Conservation (phyloP, 495 filamentous ascomycete species). For the Hypoxylon perforatum region DNA sequence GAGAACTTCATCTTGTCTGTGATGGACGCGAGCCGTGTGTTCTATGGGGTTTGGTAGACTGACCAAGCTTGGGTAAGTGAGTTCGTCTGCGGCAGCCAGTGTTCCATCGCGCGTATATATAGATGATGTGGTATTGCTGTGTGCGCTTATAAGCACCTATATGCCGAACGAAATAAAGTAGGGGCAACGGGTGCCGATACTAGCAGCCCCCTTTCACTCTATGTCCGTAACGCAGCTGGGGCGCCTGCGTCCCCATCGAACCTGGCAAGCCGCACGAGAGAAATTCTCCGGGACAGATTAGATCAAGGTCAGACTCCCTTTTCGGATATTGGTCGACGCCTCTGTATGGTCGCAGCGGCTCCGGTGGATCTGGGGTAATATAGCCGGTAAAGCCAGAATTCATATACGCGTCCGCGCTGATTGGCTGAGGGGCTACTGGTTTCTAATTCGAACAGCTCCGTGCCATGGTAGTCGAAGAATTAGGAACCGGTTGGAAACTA, state of each 20-base stretch:
- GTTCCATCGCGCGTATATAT: slow-evolving; percentile 38
- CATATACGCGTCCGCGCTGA: slow-evolving; percentile 29
- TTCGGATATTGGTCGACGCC: slow-evolving; percentile 35
- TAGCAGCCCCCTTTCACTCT: slow-evolving; percentile 9
- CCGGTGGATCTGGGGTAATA: slow-evolving; percentile 42
- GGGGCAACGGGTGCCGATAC: slow-evolving; percentile 23
- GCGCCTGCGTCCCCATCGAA: slow-evolving; percentile 4
- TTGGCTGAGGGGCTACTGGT: slow-evolving; percentile 27
- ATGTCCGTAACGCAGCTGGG: slow-evolving; percentile 12
- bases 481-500: slow-evolving; percentile 28
- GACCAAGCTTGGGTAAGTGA: slow-evolving; percentile 11
- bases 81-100: neutral
- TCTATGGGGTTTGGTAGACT: slow-evolving; percentile 4
- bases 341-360: slow-evolving; percentile 26
- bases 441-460: slow-evolving; percentile 27
- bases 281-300: slow-evolving; percentile 35
- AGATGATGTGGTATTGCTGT: slow-evolving; percentile 17
- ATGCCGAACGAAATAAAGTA: slow-evolving; percentile 37
- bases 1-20: slow-evolving; percentile 60
- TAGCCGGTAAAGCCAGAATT: slow-evolving; percentile 43
- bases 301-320: slow-evolving; percentile 28
- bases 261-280: slow-evolving; percentile 5
- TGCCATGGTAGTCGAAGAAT: slow-evolving; percentile 7
- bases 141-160: slow-evolving; percentile 15
- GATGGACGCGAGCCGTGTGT: slow-evolving; percentile 2